phyloP scores from a whole-genome alignment of 441 rosid species.

The Erodium chrysanthum region DNA sequence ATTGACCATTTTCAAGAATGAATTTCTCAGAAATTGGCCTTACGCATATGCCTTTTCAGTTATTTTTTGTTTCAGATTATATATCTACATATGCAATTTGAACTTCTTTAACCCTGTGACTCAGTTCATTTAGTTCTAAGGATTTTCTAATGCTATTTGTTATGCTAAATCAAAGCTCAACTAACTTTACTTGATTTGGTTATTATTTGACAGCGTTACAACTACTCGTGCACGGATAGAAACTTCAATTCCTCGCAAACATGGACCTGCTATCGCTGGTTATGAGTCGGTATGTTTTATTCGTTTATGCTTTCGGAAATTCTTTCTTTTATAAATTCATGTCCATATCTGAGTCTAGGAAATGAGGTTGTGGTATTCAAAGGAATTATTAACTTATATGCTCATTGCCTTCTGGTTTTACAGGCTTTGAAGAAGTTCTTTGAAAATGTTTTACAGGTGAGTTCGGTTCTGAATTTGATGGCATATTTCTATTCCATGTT shows the following conservation, averaged over 20 bases:
- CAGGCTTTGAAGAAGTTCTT: conserved; percentile 90
- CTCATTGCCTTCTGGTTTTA: conserved; percentile 16
- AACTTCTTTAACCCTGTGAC: background rate
- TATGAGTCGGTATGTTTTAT: conserved; percentile 67
- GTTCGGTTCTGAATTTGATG: conserved; percentile 10
- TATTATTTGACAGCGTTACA: conserved; percentile 47
- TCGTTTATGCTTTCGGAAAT: background rate
- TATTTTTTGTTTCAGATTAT: background rate
- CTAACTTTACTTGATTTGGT: too few relatives aligned
- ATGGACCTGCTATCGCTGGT: conserved; percentile 97
- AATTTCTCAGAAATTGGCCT: background rate
- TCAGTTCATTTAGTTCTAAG: background rate
- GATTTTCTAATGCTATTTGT: background rate
- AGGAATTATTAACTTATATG: background rate
- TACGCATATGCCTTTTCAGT: background rate
- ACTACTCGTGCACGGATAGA: conserved; percentile 73
- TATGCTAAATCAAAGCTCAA: background rate
- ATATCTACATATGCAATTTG: background rate
- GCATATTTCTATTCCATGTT: conserved; percentile 9
- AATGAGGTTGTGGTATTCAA: background rate
- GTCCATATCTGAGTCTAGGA: background rate
- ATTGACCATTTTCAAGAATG: background rate
- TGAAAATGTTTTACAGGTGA: conserved; percentile 78
- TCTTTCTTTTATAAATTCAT: background rate
- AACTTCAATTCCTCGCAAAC: conserved; percentile 91